Conservation (phyloP, 2,329 filamentous ascomycete species). For the Fusarium penzigii region DNA sequence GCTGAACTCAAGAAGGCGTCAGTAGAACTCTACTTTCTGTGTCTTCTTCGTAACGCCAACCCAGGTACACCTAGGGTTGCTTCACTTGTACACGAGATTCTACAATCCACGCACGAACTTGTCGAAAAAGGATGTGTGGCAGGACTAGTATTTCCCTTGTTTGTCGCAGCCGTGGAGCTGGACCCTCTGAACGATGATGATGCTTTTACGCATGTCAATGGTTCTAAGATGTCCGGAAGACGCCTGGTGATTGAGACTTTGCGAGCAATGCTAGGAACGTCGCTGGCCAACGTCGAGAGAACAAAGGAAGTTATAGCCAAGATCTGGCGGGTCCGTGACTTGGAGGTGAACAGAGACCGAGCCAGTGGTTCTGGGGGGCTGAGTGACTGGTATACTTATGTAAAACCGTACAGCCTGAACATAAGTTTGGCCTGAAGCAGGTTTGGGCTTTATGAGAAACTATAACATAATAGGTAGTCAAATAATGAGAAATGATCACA, state of each 20-base stretch:
- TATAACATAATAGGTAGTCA: no score
- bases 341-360: conserved; percentile 13
- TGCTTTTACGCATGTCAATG: not conserved
- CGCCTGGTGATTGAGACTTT: conserved; percentile 20
- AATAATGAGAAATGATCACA: no score
- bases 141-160: conserved; percentile 21
- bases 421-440: conserved; percentile 25
- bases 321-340: conserved; percentile 47
- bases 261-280: conserved; percentile 41
- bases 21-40: conserved; percentile 47
- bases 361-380: not conserved
- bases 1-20: conserved; percentile 39
- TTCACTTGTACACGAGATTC: conserved; percentile 9
- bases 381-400: conserved; percentile 30
- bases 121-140: conserved; percentile 19
- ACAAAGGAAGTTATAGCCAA: conserved; percentile 48
- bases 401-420: conserved; percentile 30
- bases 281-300: conserved; percentile 44
- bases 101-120: conserved; percentile 7
- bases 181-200: conserved; percentile 18
- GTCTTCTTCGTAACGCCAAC: conserved; percentile 43
- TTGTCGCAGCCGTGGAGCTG: conserved; percentile 24
- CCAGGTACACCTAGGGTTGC: conserved; percentile 33
- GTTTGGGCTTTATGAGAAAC: not conserved
- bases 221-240: conserved; percentile 8